A percentile compares a stretch with the other conserved stretches of the same genome.
Conservation (phyloP, 2,329 filamentous ascomycete genomes). For the Sphaerulina musiva region DNA sequence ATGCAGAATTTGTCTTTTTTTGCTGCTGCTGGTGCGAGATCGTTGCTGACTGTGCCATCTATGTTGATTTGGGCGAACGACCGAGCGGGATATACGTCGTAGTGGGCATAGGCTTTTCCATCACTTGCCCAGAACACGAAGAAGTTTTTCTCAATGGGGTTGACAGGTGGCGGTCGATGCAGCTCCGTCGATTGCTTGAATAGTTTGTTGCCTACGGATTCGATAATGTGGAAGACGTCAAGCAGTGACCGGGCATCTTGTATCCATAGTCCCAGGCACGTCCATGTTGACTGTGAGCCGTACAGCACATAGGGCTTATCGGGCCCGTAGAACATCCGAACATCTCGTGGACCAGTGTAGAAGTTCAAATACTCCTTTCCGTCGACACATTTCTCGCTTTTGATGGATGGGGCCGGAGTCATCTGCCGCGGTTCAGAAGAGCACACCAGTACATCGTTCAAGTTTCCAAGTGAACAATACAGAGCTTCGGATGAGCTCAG, state of each 20-base stretch:
- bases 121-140: slow-evolving; percentile 54
- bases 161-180: slow-evolving; percentile 44
- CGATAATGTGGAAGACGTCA: slow-evolving; percentile 30
- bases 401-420: slow-evolving; percentile 30
- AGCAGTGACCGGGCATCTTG: slow-evolving; percentile 49
- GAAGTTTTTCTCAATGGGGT: slow-evolving; percentile 54
- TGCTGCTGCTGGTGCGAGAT: slow-evolving; percentile 40
- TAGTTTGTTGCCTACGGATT: slow-evolving; percentile 17
- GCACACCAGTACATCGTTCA: slow-evolving; percentile 3
- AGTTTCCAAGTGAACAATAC: background rate
- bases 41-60: slow-evolving; percentile 44
- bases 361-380: slow-evolving; percentile 41
- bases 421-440: background rate
- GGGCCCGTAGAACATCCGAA: slow-evolving; percentile 52
- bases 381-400: slow-evolving; percentile 40
- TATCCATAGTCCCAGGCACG: slow-evolving; percentile 54
- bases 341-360: slow-evolving; percentile 53
- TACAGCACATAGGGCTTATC: slow-evolving; percentile 47
- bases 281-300: slow-evolving; percentile 50
- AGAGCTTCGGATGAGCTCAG: background rate
- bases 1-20: slow-evolving; percentile 44
- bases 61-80: slow-evolving; percentile 43
- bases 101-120: slow-evolving; percentile 47
- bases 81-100: slow-evolving; percentile 49
- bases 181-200: slow-evolving; percentile 48